Evolutionary conservation across 1,284 basidiomycete genomes (phyloP).

Genomic region (Boletus sp.): DNA sequence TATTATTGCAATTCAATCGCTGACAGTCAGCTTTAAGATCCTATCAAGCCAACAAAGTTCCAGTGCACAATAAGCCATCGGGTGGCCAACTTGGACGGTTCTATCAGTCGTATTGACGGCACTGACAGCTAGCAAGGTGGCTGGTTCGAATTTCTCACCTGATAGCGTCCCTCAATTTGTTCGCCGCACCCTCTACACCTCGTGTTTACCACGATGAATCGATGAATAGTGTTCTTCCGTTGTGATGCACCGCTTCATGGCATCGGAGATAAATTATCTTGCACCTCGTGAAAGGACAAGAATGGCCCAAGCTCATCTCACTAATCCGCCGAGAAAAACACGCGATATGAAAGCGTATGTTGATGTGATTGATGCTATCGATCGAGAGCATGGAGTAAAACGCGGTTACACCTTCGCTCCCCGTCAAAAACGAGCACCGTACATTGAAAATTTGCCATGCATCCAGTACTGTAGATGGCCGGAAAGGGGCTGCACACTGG

Average conservation of each 20-base stretch:
- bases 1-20: constrained; percentile 8
- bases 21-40: constrained; percentile 19
- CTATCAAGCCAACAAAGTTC: constrained; percentile 12
- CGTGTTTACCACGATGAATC: constrained; percentile 34
- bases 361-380: constrained; percentile 4
- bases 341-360: constrained; percentile 5
- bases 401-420: constrained; percentile 1
- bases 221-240: constrained; percentile 20
- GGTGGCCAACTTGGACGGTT: constrained; percentile 3
- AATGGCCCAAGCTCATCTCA: constrained; percentile 18
- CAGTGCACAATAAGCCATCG: constrained; percentile 1
- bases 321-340: constrained; percentile 20
- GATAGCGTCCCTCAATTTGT: constrained; percentile 14
- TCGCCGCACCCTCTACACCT: constrained; percentile 24
- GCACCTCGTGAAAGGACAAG: constrained; percentile 16
- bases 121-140: constrained; percentile 15
- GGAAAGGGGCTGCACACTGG: constrained; percentile 8
- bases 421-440: constrained; percentile 7
- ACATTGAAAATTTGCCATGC: constrained; percentile 17
- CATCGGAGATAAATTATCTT: constrained; percentile 33
- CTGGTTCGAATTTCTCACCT: constrained; percentile 14
- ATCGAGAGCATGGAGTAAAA: not conserved
- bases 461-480: constrained; percentile 9
- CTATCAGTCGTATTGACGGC: constrained; percentile 8
- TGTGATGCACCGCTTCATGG: constrained; percentile 31